Percentiles rank a stretch among this genome's conserved stretches.
Evolutionary conservation across 345 rosid species (phyloP).

Genomic region (Schrenkiella parvula): DNA sequence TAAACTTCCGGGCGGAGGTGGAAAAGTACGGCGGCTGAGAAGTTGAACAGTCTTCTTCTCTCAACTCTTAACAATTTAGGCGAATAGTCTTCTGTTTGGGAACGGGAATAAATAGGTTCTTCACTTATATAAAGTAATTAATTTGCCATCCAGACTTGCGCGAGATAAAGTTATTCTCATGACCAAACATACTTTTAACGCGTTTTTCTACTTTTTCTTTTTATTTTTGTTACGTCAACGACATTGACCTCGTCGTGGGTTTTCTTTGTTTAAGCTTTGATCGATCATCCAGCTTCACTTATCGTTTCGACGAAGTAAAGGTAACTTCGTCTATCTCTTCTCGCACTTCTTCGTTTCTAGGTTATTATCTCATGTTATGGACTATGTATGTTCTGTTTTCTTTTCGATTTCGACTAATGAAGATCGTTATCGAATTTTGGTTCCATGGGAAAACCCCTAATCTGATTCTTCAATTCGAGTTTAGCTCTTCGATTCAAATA

Average conservation of each 20-base stretch:
- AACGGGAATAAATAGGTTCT: neutral
- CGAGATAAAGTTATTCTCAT: neutral
- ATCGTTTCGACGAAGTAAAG: neutral
- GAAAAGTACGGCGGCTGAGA: constrained; percentile 9
- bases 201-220: neutral
- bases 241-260: constrained; percentile 5
- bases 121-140: neutral
- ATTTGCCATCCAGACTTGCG: neutral
- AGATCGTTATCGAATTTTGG: neutral
- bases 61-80: constrained; percentile 1
- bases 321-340: constrained; percentile 5
- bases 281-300: constrained; percentile 5
- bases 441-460: neutral
- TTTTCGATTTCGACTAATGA: neutral
- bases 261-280: neutral
- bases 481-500: neutral
- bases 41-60: neutral
- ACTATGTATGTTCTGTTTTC: neutral
- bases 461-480: neutral
- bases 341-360: neutral
- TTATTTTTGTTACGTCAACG: neutral
- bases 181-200: constrained; percentile 4
- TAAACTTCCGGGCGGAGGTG: constrained; percentile 10
- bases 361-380: neutral
- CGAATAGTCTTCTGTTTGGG: constrained; percentile 19